phyloP scores from a whole-genome alignment of 805 yeast genomes.

The Yarrowia divulgata region DNA sequence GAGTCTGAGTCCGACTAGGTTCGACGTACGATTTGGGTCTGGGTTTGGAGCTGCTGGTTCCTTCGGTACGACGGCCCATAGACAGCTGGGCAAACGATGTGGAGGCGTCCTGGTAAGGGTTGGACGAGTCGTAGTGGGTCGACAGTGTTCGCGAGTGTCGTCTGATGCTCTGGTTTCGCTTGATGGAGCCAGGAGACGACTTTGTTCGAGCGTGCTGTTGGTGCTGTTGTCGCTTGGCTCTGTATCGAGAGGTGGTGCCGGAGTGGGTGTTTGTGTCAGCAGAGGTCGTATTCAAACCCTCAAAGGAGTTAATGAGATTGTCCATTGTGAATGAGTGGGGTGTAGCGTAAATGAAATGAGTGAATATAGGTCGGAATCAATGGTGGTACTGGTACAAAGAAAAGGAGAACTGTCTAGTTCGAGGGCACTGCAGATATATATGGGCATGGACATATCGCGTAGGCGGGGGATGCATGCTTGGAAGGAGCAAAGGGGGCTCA shows the following conservation, averaged over 20 bases:
- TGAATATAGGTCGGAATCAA: constrained; percentile 22
- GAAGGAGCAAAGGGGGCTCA: background rate
- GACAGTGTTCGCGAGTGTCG: constrained; percentile 7
- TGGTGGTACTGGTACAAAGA: constrained; percentile 14
- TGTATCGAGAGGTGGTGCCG: constrained; percentile 5
- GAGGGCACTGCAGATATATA: constrained; percentile 3
- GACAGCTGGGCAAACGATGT: constrained; percentile 10
- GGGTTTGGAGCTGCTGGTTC: constrained; percentile 6
- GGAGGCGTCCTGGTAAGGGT: constrained; percentile 21
- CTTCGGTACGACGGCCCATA: constrained; percentile 4
- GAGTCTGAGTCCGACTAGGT: background rate
- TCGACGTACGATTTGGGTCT: constrained; percentile 18
- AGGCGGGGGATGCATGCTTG: constrained; percentile 1
- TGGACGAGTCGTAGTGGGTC: constrained; percentile 14
- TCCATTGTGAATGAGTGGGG: background rate
- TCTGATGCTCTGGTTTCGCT: constrained; percentile 20
- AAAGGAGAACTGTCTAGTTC: background rate
- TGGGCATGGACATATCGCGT: too few species aligned
- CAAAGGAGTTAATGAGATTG: background rate
- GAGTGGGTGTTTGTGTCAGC: background rate
- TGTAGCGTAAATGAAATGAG: constrained; percentile 18
- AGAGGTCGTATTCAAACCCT: background rate
- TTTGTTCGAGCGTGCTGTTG: constrained; percentile 1
- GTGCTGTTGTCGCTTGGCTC: background rate
- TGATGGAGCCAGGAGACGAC: constrained; percentile 21